phyloP scores from a whole-genome alignment of 2,329 filamentous ascomycete species.

The Aspergillus uvarum region DNA sequence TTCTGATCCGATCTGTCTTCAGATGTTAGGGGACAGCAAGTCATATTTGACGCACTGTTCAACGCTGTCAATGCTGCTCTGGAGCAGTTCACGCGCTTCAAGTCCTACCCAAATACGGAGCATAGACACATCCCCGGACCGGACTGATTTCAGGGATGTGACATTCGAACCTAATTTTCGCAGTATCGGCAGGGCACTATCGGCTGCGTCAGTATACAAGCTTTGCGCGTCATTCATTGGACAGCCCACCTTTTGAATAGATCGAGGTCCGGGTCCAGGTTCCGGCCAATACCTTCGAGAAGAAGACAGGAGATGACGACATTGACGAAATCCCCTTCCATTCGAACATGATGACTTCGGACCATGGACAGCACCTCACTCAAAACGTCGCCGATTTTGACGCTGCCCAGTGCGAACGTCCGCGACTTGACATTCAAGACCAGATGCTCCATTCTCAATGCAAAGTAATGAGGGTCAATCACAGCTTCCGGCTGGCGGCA shows the following conservation, averaged over 20 bases:
- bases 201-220: background rate
- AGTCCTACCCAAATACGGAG: constrained; percentile 87
- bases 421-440: constrained; percentile 86
- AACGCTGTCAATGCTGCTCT: constrained; percentile 85
- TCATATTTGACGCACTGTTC: constrained; percentile 91
- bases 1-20: constrained; percentile 5
- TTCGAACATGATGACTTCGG: constrained; percentile 81
- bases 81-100: constrained; percentile 83
- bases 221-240: background rate
- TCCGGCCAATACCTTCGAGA: constrained; percentile 89
- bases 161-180: constrained; percentile 73
- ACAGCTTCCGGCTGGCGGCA: constrained; percentile 91
- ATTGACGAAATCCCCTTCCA: constrained; percentile 98
- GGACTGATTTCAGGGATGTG: constrained; percentile 59
- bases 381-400: constrained; percentile 94
- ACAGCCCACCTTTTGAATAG: constrained; percentile 65
- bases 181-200: constrained; percentile 83
- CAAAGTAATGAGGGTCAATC: constrained; percentile 84
- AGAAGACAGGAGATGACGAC: constrained; percentile 93
- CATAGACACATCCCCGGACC: constrained; percentile 77
- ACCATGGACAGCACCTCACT: constrained; percentile 92
- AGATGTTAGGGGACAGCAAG: constrained; percentile 83
- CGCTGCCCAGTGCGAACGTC: constrained; percentile 87
- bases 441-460: constrained; percentile 94
- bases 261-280: constrained; percentile 81